Evolutionary conservation across 495 filamentous ascomycete genomes (phyloP).

Genomic region (Podospora pseudocomata): DNA sequence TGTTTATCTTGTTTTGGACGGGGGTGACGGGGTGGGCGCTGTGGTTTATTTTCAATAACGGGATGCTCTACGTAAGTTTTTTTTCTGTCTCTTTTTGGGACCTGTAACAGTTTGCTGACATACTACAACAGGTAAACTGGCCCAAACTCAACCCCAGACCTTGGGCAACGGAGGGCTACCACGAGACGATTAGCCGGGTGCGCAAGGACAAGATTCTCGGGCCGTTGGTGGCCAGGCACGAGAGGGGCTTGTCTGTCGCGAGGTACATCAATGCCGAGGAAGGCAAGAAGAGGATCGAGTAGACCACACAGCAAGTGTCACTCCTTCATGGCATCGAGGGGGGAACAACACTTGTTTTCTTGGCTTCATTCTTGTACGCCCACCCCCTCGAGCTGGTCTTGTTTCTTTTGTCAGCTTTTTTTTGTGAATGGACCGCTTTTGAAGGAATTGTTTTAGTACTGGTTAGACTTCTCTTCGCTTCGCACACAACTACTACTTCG

Average conservation of each 20-base stretch:
- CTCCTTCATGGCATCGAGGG: background rate
- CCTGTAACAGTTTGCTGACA: slow-evolving; percentile 3
- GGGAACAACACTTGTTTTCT: background rate
- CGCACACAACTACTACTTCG: background rate
- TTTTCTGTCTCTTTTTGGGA: background rate
- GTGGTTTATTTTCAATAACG: slow-evolving; percentile 72
- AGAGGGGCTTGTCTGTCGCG: slow-evolving; percentile 72
- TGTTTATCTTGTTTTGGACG: slow-evolving; percentile 75
- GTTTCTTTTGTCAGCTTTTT: slow-evolving; percentile 5
- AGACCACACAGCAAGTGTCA: slow-evolving; percentile 9
- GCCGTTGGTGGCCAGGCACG: slow-evolving; percentile 64
- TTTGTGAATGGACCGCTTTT: background rate
- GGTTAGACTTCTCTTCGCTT: background rate
- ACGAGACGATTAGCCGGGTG: slow-evolving; percentile 76
- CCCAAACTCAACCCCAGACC: slow-evolving; percentile 86
- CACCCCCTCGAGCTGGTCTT: background rate
- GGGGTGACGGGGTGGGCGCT: slow-evolving; percentile 63
- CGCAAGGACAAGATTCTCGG: slow-evolving; percentile 74
- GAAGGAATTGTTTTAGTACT: background rate
- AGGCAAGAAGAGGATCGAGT: slow-evolving; percentile 95
- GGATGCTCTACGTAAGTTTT: slow-evolving; percentile 83
- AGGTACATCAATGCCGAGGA: slow-evolving; percentile 81
- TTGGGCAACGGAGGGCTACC: slow-evolving; percentile 80
- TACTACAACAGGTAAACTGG: slow-evolving; percentile 78
- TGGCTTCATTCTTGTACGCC: background rate